A percentile compares a stretch with the other conserved stretches of the same genome.
These are phyloP conservation scores for Brassica juncea DNA, from an alignment of 345 rosid species.

Conservation along the genomic window DNA sequence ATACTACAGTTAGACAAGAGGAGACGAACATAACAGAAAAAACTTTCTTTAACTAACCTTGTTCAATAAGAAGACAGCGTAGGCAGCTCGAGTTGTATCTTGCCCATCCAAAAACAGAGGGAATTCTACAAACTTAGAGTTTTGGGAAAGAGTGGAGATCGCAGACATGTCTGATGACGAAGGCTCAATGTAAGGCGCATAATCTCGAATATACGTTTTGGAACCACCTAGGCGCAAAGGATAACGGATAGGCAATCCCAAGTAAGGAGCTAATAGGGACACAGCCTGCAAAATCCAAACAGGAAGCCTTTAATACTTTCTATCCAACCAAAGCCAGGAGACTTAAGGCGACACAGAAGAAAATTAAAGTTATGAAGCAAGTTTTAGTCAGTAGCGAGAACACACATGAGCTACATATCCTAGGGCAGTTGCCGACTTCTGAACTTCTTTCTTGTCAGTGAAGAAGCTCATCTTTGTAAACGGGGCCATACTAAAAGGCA, in stretches of 20 bases:
- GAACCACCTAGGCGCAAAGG: constrained; percentile 83
- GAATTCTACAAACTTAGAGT: constrained; percentile 61
- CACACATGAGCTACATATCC: constrained; percentile 96
- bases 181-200: constrained; percentile 70
- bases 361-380: not conserved
- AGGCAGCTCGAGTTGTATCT: constrained; percentile 94
- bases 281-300: constrained; percentile 58
- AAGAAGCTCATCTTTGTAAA: constrained; percentile 91
- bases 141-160: constrained; percentile 41
- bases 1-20: constrained; percentile 15
- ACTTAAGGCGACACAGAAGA: not conserved
- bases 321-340: constrained; percentile 2
- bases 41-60: constrained; percentile 54
- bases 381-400: constrained; percentile 26
- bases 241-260: constrained; percentile 80
- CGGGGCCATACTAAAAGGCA: constrained; percentile 84
- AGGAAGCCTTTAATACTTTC: constrained; percentile 23
- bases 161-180: constrained; percentile 53
- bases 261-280: constrained; percentile 66
- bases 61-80: constrained; percentile 90
- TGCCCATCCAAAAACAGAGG: constrained; percentile 95
- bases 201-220: constrained; percentile 69
- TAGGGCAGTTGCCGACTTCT: constrained; percentile 85
- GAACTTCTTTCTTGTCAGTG: constrained; percentile 91
- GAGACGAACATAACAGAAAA: not conserved